phyloP scores from a whole-genome alignment of 106 monocot species.

The Phalaenopsis equestris region DNA sequence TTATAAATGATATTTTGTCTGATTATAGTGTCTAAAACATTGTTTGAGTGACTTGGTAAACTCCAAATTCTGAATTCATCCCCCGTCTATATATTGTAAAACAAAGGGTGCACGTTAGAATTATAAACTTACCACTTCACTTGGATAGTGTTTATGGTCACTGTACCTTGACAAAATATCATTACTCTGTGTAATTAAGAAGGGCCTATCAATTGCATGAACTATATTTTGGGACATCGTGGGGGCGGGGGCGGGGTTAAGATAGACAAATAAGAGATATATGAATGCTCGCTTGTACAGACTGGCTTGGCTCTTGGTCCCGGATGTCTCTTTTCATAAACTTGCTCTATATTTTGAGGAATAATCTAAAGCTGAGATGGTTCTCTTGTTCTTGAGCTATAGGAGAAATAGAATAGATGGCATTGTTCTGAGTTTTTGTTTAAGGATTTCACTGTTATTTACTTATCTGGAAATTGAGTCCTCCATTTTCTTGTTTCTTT shows the following conservation, averaged over 20 bases:
- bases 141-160: neutral
- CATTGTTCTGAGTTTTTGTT: neutral
- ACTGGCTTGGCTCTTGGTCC: neutral
- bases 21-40: neutral
- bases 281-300: neutral
- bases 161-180: neutral
- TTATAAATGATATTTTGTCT: neutral
- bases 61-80: neutral
- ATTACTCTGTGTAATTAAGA: neutral
- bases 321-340: neutral
- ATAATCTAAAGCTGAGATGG: neutral
- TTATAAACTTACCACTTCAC: conserved; percentile 2
- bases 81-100: neutral
- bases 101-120: neutral
- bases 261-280: too few relatives aligned
- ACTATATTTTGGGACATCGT: neutral
- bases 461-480: neutral
- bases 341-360: neutral
- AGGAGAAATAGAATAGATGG: neutral
- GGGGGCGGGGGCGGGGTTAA: neutral
- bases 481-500: neutral
- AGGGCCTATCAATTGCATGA: too few relatives aligned
- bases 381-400: neutral
- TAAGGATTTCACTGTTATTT: neutral
- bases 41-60: neutral